Base-by-base conservation (phyloP, 257 asterid genomes). In the Lycium barbarum region DNA sequence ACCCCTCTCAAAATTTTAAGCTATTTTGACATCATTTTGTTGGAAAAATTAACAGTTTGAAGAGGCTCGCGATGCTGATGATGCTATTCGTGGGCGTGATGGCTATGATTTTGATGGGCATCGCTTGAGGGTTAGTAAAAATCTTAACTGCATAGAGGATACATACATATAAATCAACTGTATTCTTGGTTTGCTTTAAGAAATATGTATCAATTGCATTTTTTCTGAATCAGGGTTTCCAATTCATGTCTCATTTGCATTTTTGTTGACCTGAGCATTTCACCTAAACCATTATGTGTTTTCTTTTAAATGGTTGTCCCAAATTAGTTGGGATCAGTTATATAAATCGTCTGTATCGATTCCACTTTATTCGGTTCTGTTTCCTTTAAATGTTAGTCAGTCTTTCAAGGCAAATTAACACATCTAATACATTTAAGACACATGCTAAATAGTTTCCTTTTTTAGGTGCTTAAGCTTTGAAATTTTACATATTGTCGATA, bases 21-120 rank as follows among this genome's bases (percentile, higher is more conserved):
- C 65, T 26, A 26, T 53, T 78, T 78, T 78, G 82, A 53, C 65
- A 78, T 53, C 13, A 6, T 26, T 53, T 53, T 53, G 49, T 14
- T 78, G 63, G 22, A 51, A 53, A 53, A 22, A 78, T 80, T 33
- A 9, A 76, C 97, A 97, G 99, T 97, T 97, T 87, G 98, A 97
- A 88, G 98, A 97, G 89, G 89, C 96, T 7, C 99, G 98, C 36
- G 99, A 97, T 90, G 99, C 99, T 81, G 99, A 97, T 78, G 99
- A 95, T 92, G 99, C 99, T 74, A 97, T 97, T 87, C 96, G 96
- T 79, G 99, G 99, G 45, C 99, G 99, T 83, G 99, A 97, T 95
- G 99, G 99, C 84, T 94, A 94, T 90, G 98, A 95, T 72, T 97
- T 94, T 89, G 99, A 97, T 88, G 98, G 99, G 53, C 95, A 92